phyloP scores from a whole-genome alignment of 805 yeast genomes.

The Clavispora phyllophila region DNA sequence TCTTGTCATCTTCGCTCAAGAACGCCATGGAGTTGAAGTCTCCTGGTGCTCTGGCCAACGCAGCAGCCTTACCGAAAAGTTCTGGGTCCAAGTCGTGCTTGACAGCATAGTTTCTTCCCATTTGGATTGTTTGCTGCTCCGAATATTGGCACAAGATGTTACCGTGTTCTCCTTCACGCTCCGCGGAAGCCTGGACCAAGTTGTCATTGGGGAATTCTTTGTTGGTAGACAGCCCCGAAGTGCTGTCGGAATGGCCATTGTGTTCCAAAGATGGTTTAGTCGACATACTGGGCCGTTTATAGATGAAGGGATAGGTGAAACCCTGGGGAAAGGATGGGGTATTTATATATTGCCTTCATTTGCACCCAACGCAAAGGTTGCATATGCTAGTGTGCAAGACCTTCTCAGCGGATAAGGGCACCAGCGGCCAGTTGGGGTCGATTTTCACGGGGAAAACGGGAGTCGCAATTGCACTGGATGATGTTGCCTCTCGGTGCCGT shows the following conservation, averaged over 20 bases:
- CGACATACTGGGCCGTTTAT: background rate
- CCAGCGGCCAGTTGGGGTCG: no score
- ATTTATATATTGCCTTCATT: background rate
- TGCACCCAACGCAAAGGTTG: background rate
- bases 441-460: no score
- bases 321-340: background rate
- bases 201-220: background rate
- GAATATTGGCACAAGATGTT: slow-evolving; percentile 46
- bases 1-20: slow-evolving; percentile 38
- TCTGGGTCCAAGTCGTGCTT: slow-evolving; percentile 53
- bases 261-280: background rate
- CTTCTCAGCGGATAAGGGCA: no score
- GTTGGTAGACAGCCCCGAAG: background rate
- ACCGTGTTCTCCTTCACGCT: slow-evolving; percentile 15
- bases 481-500: no score
- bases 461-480: no score
- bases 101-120: slow-evolving; percentile 64
- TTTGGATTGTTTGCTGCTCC: slow-evolving; percentile 58
- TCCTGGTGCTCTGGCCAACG: slow-evolving; percentile 53
- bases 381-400: background rate
- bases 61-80: slow-evolving; percentile 57
- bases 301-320: background rate
- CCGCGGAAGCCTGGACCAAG: slow-evolving; percentile 7
- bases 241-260: background rate
- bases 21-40: slow-evolving; percentile 55